Base-by-base conservation (phyloP, 495 filamentous ascomycete genomes). In the Aspergillus baeticus region DNA sequence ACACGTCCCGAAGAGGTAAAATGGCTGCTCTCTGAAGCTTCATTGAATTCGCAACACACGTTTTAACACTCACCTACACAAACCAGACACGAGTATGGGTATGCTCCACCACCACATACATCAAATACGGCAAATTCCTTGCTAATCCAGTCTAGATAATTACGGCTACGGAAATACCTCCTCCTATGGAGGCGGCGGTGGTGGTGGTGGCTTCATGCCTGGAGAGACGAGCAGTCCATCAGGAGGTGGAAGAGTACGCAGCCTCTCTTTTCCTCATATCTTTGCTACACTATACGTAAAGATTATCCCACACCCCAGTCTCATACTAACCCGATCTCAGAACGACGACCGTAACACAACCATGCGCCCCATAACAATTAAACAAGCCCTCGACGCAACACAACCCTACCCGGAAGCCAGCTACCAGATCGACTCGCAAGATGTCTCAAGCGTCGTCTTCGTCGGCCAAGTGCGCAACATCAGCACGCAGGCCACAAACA, bases 321-420 rank as follows among this genome's bases (percentile, higher is more conserved):
- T 14, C 5, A 23, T 17, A 54, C 44, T 38, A 41, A 46, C 50
- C 0, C 35, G 64, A 63, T 54, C 61, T 22, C 69, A 72, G 49
- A 51, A 64, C 48, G 82, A 86, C 55, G n/a, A n/a, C n/a, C n/a
- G n/a, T n/a, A 81, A 85, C 66, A 82, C 92, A 39, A 92, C 88
- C 45, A 81, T 98, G 55, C 87, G 93, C 41, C 92, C 94, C 0
- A 87, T 96, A 37, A 98, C 94, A 38, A 89, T 97, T 67, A 96
- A 96, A 69, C 94, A 98, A 74, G 79, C 96, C 39, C 75, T 91
- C 63, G 90, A 96, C 69, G 87, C 89, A 49, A 76, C 82, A 55
- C 86, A 89, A 64, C 76, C 86, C 10, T 86, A 88, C 71, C 83
- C 87, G 6, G 88, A 88, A 55, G 84, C 85, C 44, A 81, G 83